Base-by-base conservation (phyloP, 2,329 filamentous ascomycete species). In the Arthrobotrys sphaeroides region DNA sequence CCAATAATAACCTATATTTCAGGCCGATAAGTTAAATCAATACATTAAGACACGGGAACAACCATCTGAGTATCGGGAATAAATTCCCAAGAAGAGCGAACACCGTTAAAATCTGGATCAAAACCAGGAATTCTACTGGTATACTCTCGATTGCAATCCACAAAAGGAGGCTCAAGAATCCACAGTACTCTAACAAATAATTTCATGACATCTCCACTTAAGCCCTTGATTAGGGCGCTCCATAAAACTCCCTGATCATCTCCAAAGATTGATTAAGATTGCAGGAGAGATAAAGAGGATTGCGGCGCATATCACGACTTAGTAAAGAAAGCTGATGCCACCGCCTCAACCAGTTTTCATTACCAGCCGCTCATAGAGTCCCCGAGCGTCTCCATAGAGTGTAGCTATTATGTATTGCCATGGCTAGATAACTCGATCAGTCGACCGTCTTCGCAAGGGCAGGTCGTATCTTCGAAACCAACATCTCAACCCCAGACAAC, bases 381-480 rank as follows among this genome's bases (percentile, higher is more conserved):
- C 26, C 28, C 9, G 18, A 38, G 16, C 12, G 22, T 55, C 31
- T 7, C 9, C 2, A 24, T 55, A 13, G 20, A 6, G 26, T 53
- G 31, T 31, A 38, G 10, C 12, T 55, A 55, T 38, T 38, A 55
- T 55, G 51, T 55, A 28, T 36, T 55, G 31, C 18, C 31, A 55
- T 55, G 49, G 31, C 31, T 13, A 38, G 31, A 38, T 38, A 55
- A 22, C 5, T 16, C 38, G 51, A 55, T 55, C 51, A 55, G 47
- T 42, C 31, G 36, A 33, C 38, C 7, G 13, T 60, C 20, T 38
- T 45, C 13, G 20, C 45, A 62, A 36, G 22, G 61, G 10, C 22
- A 38, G 55, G 55, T 24, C 20, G 38, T 62, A 22, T 61, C 24
- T 70, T 55, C 60, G 66, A 70, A 70, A 70, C 66, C 13, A n/a